These are phyloP conservation scores for Craterostigma plantagineum DNA, from an alignment of 257 asterid species.

Conservation along the genomic window DNA sequence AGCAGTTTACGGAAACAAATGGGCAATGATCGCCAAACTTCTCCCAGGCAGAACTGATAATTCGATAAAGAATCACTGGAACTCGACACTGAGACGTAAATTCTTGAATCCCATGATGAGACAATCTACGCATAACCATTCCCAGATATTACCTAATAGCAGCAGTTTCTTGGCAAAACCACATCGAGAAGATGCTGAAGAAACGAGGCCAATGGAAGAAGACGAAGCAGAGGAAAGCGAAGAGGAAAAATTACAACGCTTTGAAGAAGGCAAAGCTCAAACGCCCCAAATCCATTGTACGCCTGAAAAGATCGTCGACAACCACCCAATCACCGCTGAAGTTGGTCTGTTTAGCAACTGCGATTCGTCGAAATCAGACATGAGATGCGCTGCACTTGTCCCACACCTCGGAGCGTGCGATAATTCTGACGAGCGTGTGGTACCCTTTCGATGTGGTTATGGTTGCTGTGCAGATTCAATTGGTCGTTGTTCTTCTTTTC, in stretches of 20 bases:
- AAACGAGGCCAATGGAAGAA: conserved; percentile 11
- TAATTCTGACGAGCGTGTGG: conserved; percentile 21
- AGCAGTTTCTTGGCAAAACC: conserved; percentile 15
- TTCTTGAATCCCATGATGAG: conserved; percentile 11
- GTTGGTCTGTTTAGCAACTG: conserved; percentile 42
- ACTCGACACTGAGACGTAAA: conserved; percentile 37
- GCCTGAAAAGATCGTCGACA: no score
- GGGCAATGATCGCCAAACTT: conserved; percentile 66
- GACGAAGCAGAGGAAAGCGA: conserved; percentile 16
- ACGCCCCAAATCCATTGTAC: conserved; percentile 9
- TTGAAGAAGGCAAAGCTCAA: conserved; percentile 12
- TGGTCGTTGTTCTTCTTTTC: conserved; percentile 11
- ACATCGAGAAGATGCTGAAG: conserved; percentile 18
- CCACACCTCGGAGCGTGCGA: conserved; percentile 20
- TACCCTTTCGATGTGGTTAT: conserved; percentile 62
- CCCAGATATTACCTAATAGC: conserved; percentile 11
- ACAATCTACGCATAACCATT: conserved; percentile 8
- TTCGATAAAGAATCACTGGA: conserved; percentile 78
- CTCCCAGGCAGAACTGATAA: conserved; percentile 79
- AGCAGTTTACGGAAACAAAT: conserved; percentile 51
- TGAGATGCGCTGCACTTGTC: conserved; percentile 13
- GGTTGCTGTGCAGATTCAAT: conserved; percentile 55
- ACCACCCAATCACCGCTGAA: conserved; percentile 8
- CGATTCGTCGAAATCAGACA: conserved; percentile 17
- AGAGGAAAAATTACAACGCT: conserved; percentile 8